Conservation (phyloP, 345 rosid species). For the Schrenkiella parvula region DNA sequence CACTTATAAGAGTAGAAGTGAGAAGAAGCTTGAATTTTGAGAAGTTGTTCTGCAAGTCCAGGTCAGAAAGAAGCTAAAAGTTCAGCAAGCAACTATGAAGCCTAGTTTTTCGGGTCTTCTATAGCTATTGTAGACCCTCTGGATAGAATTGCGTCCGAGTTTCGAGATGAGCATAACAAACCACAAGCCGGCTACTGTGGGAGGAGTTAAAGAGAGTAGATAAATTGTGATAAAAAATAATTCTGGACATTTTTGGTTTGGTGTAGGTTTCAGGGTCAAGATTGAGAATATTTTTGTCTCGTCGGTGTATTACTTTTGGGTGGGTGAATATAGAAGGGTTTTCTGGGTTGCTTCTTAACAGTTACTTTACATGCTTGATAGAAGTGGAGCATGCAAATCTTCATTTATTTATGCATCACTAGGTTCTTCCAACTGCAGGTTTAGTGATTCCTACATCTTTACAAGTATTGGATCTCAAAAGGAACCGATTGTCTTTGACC, state of each 20-base stretch:
- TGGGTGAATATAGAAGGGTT: background rate
- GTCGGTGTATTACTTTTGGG: background rate
- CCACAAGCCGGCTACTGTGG: background rate
- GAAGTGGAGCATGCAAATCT: background rate
- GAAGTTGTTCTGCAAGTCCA: background rate
- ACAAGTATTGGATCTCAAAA: slow-evolving; percentile 20
- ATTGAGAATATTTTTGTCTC: background rate
- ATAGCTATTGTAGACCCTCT: background rate
- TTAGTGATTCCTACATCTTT: slow-evolving; percentile 15
- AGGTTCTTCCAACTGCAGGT: slow-evolving; percentile 18
- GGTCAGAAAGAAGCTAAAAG: background rate
- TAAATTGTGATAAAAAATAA: too few relatives aligned
- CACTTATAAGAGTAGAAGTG: background rate
- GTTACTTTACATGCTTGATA: background rate
- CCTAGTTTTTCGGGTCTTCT: background rate
- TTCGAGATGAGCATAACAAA: background rate
- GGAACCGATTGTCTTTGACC: slow-evolving; percentile 12
- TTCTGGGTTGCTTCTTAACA: background rate
- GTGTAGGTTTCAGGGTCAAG: background rate
- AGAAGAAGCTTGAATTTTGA: background rate
- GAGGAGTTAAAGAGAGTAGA: background rate
- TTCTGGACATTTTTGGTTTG: background rate
- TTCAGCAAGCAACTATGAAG: background rate
- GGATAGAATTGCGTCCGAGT: background rate
- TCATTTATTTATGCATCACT: background rate